Conservation (phyloP, 345 rosid species). For the Brassica rapa region DNA sequence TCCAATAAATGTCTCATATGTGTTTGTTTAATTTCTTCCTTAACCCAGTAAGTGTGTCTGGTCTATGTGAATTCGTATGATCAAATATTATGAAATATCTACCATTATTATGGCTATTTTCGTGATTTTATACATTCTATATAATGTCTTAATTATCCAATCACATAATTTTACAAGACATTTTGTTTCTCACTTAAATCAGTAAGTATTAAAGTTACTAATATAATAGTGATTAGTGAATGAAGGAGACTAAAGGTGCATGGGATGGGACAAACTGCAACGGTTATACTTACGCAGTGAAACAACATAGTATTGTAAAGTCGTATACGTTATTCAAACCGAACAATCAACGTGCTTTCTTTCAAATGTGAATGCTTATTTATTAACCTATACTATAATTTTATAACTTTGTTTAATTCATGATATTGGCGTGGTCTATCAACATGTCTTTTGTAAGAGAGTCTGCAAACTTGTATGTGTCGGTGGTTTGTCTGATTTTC, state of each 20-base stretch:
- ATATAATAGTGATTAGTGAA: not conserved
- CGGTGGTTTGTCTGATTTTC: not conserved
- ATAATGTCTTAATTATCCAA: not conserved
- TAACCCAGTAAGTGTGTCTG: constrained; percentile 5
- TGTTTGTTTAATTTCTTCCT: not conserved
- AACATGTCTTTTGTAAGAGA: not conserved
- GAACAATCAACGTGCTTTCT: not conserved
- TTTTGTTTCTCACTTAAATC: not conserved
- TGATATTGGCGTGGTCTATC: not conserved
- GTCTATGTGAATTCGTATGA: constrained; percentile 10
- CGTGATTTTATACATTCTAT: not conserved
- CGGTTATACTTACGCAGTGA: not conserved
- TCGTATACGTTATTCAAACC: not conserved
- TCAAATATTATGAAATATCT: not conserved
- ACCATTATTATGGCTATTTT: not conserved
- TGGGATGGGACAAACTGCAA: not conserved
- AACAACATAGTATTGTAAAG: not conserved
- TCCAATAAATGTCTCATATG: not conserved
- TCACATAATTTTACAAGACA: not conserved
- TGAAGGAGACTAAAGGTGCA: not conserved
- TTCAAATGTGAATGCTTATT: not conserved
- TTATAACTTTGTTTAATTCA: not conserved
- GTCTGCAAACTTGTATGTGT: not conserved
- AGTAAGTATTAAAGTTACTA: no score
- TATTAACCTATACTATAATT: not conserved